Base-by-base conservation (phyloP, 2,329 filamentous ascomycete species). In the Nemania diffusa region DNA sequence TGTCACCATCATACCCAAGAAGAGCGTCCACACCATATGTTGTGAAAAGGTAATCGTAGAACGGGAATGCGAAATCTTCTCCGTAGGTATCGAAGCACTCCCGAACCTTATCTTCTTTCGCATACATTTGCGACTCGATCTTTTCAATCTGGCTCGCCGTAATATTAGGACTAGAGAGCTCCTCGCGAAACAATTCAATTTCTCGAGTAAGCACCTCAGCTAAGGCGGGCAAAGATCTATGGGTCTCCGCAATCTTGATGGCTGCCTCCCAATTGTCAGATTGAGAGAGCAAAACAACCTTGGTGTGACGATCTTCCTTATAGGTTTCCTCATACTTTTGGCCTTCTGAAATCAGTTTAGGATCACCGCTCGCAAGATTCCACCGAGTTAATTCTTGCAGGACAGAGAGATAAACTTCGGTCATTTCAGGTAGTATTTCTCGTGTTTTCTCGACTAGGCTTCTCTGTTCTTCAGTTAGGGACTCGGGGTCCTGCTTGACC, bases 21-120 rank as follows among this genome's bases (percentile, higher is more conserved):
- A 97, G 84, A 1, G 87, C 84, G 71, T 89, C 84, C 50, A 92
- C 84, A 52, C 91, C 87, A 62, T 88, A 87, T 73, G 87, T 86
- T 37, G 87, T 84, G 60, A 97, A 90, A 62, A 95, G 85, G 69
- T 91, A 90, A 64, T 92, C 88, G 78, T 97, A 98, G 69, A 93
- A 92, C 0, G 93, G 91, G 72, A 90, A 90, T 3, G 91, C 90
- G 78, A 92, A 94, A 0, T 83, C 81, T 69, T 89, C 83, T 17
- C 88, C 88, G 71, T 91, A 92, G 27, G 81, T 83, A n/a, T 84
- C 82, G 74, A 94, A 92, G 73, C 87, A 84, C 6, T 79, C 74
- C 20, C 80, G 80, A 59, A 86, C 79, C 60, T 84, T 84, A 40
- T 82, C 76, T 64, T 82, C 80, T 73, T 85, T 85, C n/a, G 81